phyloP scores from a whole-genome alignment of 2,329 filamentous ascomycete genomes.

The Colletotrichum ledebouriae region DNA sequence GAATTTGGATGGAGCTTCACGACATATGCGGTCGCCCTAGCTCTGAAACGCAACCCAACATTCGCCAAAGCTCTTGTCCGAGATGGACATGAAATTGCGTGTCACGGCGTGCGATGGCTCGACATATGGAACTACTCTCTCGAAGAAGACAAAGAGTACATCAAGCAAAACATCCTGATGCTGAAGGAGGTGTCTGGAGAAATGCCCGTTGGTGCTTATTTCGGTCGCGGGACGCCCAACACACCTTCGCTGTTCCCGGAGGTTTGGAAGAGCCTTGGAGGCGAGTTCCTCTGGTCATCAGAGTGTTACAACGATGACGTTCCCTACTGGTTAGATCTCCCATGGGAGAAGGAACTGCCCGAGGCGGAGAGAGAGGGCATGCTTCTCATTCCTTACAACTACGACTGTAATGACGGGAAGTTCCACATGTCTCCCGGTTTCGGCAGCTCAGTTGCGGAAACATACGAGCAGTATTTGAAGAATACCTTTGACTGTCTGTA shows the following conservation, averaged over 20 bases:
- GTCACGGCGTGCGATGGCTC: conserved; percentile 59
- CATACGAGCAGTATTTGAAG: conserved; percentile 57
- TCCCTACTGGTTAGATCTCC: conserved; percentile 48
- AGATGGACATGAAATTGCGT: conserved; percentile 57
- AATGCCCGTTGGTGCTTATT: conserved; percentile 53
- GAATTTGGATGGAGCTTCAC: conserved; percentile 59
- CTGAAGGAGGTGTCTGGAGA: conserved; percentile 51
- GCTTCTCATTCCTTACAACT: conserved; percentile 54
- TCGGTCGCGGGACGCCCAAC: conserved; percentile 50
- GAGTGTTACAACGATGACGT: conserved; percentile 50
- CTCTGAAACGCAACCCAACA: conserved; percentile 56
- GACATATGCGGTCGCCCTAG: conserved; percentile 55
- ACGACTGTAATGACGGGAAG: conserved; percentile 58
- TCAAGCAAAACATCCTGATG: conserved; percentile 53
- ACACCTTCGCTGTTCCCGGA: conserved; percentile 46
- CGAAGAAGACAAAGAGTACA: conserved; percentile 55
- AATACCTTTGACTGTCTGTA: conserved; percentile 57
- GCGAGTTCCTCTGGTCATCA: conserved; percentile 48
- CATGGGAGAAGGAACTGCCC: conserved; percentile 47
- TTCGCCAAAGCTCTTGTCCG: conserved; percentile 56
- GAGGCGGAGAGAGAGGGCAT: conserved; percentile 53
- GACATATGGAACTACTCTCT: conserved; percentile 55
- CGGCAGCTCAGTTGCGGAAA: conserved; percentile 52
- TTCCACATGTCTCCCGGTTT: conserved; percentile 60
- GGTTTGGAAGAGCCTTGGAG: conserved; percentile 48